A percentile compares a stretch with the other conserved stretches of the same genome.
phyloP scores from a whole-genome alignment of 306 rosid species.

The Cucumis hystrix region DNA sequence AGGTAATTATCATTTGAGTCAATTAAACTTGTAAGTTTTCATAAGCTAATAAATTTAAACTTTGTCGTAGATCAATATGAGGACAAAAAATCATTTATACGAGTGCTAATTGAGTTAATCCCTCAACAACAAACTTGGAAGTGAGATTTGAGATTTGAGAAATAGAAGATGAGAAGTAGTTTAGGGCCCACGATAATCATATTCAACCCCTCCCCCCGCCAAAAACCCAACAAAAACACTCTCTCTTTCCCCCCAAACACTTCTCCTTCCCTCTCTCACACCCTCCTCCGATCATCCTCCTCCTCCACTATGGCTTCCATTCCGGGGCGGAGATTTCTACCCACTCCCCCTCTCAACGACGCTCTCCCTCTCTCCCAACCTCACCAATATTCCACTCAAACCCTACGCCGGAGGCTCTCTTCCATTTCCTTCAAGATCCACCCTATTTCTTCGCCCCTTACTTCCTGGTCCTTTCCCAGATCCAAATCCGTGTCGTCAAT shows the following conservation, averaged over 20 bases:
- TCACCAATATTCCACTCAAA: not conserved
- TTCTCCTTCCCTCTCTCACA: no score
- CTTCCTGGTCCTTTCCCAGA: slow-evolving; percentile 48
- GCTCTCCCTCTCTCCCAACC: slow-evolving; percentile 54
- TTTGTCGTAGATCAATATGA: no score
- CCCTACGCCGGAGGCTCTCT: slow-evolving; percentile 56
- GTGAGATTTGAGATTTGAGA: no score
- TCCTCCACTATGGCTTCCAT: not conserved
- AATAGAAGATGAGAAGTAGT: no score
- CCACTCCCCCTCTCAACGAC: slow-evolving; percentile 15
- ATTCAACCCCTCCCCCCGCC: not conserved
- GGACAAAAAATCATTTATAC: no score
- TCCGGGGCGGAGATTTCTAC: slow-evolving; percentile 8
- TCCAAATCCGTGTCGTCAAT: slow-evolving; percentile 56
- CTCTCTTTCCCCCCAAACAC: not conserved
- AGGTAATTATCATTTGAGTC: no score
- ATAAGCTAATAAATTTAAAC: no score
- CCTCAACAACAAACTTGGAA: no score
- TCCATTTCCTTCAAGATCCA: slow-evolving; percentile 54
- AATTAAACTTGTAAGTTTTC: no score
- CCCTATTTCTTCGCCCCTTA: slow-evolving; percentile 24
- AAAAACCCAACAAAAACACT: not conserved
- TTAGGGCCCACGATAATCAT: not conserved
- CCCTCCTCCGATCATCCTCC: not conserved
- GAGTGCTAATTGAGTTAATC: no score